phyloP scores from a whole-genome alignment of 208 protist species.

The Strigomonas culicis region DNA sequence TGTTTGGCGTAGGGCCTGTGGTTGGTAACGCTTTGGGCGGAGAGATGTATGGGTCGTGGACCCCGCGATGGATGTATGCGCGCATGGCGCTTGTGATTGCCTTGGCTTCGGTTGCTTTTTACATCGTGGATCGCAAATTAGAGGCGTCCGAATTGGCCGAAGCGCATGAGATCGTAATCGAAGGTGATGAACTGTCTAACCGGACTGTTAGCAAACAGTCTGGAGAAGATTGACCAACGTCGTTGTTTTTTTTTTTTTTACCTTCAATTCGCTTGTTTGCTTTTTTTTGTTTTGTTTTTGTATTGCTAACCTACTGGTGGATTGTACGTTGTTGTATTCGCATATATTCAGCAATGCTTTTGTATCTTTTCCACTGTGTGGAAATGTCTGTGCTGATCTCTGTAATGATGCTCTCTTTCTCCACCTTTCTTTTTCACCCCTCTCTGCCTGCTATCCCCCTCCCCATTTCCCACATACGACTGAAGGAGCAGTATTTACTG shows the following conservation, averaged over 20 bases:
- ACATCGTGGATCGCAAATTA: too few relatives aligned
- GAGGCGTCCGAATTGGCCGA: too few relatives aligned
- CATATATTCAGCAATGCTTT: too few relatives aligned
- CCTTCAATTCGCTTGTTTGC: not conserved
- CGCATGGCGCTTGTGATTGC: constrained; percentile 28
- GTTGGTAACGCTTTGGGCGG: constrained; percentile 56
- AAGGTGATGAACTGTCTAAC: too few relatives aligned
- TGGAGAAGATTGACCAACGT: not conserved
- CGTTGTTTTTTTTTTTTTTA: not conserved
- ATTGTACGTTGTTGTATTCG: too few relatives aligned
- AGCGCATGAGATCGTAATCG: too few relatives aligned
- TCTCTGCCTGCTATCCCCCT: too few relatives aligned
- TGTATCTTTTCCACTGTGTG: too few relatives aligned
- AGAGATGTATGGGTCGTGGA: constrained; percentile 39
- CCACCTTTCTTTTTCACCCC: constrained; percentile 3
- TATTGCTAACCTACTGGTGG: too few relatives aligned
- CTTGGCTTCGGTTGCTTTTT: constrained; percentile 11
- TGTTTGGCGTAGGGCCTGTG: constrained; percentile 46
- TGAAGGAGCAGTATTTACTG: too few relatives aligned
- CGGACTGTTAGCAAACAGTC: too few relatives aligned
- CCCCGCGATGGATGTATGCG: constrained; percentile 47
- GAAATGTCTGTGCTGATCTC: not conserved
- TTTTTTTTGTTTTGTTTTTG: not conserved
- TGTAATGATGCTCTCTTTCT: not conserved
- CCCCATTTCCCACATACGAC: not conserved